Percentiles rank a stretch among this genome's conserved stretches.
Evolutionary conservation across 202 grass and related monocot genomes (phyloP).

Genomic region (Elaeis oleifera): DNA sequence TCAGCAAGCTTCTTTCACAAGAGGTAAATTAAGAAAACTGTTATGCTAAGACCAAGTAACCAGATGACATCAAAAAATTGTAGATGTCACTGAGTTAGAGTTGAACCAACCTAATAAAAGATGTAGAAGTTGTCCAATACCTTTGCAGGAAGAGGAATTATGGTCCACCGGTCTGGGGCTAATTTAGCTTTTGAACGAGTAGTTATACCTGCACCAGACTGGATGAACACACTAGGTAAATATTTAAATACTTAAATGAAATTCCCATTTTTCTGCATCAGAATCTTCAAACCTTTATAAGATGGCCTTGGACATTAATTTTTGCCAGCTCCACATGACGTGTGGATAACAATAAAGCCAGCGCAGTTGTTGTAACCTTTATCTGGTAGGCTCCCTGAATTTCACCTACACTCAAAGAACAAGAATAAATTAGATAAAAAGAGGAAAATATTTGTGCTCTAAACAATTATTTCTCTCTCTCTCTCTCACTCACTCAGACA

Average conservation of each 20-base stretch:
- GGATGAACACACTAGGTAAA: slow-evolving; percentile 15
- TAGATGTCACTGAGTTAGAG: too few relatives aligned
- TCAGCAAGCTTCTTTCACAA: too few relatives aligned
- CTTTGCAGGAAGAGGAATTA: slow-evolving; percentile 71
- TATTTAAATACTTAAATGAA: not conserved
- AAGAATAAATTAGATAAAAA: too few relatives aligned
- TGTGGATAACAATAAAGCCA: slow-evolving; percentile 74
- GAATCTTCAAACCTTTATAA: slow-evolving; percentile 63
- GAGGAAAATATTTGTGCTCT: too few relatives aligned
- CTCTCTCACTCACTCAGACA: too few relatives aligned
- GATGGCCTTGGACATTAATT: slow-evolving; percentile 80
- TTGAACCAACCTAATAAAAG: too few relatives aligned
- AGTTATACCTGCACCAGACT: slow-evolving; percentile 70
- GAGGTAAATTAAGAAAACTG: too few relatives aligned
- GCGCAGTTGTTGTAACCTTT: slow-evolving; percentile 87
- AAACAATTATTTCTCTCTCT: too few relatives aligned
- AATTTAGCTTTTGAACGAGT: slow-evolving; percentile 77
- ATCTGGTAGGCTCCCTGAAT: slow-evolving; percentile 97
- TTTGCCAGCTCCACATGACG: slow-evolving; percentile 60
- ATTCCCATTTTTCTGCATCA: too few relatives aligned
- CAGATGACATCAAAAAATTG: too few relatives aligned
- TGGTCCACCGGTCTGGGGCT: slow-evolving; percentile 72
- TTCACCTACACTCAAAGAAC: slow-evolving; percentile 45
- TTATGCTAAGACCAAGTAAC: too few relatives aligned
- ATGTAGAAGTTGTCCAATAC: slow-evolving; percentile 26